Percentiles rank a stretch among this genome's conserved stretches.
phyloP scores from a whole-genome alignment of 768 basidiomycete species.

The Terana coerulea region DNA sequence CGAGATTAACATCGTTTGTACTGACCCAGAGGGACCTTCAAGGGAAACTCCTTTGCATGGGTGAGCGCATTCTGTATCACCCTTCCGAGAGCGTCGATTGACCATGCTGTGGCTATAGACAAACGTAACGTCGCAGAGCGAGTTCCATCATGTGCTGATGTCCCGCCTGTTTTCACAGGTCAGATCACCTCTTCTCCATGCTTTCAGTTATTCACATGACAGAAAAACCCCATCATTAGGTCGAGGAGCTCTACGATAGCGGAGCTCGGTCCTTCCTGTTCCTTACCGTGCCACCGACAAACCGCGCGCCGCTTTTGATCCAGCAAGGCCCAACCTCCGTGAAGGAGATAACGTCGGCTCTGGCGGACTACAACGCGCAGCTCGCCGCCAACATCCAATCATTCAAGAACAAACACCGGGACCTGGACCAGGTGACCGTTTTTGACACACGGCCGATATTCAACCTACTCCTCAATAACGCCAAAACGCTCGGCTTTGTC shows the following conservation, averaged over 20 bases:
- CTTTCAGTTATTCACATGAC: slow-evolving; percentile 3
- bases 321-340: slow-evolving; percentile 31
- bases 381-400: slow-evolving; percentile 33
- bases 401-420: slow-evolving; percentile 40
- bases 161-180: slow-evolving; percentile 32
- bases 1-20: background rate
- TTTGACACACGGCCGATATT: slow-evolving; percentile 59
- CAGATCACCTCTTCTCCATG: background rate
- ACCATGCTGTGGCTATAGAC: slow-evolving; percentile 21
- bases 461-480: slow-evolving; percentile 52
- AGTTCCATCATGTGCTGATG: slow-evolving; percentile 32
- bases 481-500: slow-evolving; percentile 49
- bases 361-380: slow-evolving; percentile 49
- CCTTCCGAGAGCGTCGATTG: slow-evolving; percentile 10
- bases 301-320: slow-evolving; percentile 37
- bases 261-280: slow-evolving; percentile 38
- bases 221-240: slow-evolving; percentile 34
- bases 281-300: slow-evolving; percentile 36
- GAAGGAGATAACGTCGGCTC: slow-evolving; percentile 28
- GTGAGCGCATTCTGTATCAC: slow-evolving; percentile 24
- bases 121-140: slow-evolving; percentile 31
- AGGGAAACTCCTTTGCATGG: slow-evolving; percentile 50
- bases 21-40: slow-evolving; percentile 2
- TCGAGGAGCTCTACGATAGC: slow-evolving; percentile 43
- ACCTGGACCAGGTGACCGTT: slow-evolving; percentile 42